Percentiles rank a stretch among this genome's conserved stretches.
Evolutionary conservation across 768 basidiomycete species (phyloP).

Genomic region (Clavulina sp.): DNA sequence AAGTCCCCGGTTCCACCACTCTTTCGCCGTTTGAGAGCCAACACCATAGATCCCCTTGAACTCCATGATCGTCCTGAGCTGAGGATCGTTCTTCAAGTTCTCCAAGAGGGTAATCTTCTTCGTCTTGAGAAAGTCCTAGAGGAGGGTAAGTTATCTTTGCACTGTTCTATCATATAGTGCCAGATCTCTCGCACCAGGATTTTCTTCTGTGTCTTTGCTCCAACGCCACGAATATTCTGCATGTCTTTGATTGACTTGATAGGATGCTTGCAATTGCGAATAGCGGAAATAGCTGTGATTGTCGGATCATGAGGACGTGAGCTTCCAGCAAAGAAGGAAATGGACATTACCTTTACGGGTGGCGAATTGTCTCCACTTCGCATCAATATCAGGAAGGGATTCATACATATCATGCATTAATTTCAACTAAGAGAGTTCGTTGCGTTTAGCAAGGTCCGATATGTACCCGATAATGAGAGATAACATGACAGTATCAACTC

Average conservation of each 20-base stretch:
- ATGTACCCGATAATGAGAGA: no score
- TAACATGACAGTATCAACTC: conserved; percentile 32
- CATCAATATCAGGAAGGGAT: no score
- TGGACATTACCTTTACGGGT: no score
- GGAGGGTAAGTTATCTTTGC: conserved; percentile 25
- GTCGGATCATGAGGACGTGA: no score
- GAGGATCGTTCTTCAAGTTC: conserved; percentile 49
- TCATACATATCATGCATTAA: no score
- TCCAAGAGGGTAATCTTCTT: conserved; percentile 51
- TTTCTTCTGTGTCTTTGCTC: conserved; percentile 61
- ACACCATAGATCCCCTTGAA: conserved; percentile 82
- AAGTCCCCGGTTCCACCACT: conserved; percentile 63
- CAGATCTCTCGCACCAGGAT: conserved; percentile 18
- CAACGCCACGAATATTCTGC: conserved; percentile 28
- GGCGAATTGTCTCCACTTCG: no score
- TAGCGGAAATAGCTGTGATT: no score
- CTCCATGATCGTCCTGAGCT: conserved; percentile 30
- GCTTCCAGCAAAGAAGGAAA: no score
- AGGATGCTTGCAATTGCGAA: not conserved
- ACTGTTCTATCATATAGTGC: not conserved
- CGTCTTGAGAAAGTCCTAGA: conserved; percentile 64
- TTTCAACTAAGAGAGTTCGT: no score
- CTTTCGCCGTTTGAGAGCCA: conserved; percentile 46
- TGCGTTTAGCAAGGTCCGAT: no score
- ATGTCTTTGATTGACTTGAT: not conserved